Evolutionary conservation across 139 green algal genomes (phyloP).

Genomic region (Tetradesmus obliquus): DNA sequence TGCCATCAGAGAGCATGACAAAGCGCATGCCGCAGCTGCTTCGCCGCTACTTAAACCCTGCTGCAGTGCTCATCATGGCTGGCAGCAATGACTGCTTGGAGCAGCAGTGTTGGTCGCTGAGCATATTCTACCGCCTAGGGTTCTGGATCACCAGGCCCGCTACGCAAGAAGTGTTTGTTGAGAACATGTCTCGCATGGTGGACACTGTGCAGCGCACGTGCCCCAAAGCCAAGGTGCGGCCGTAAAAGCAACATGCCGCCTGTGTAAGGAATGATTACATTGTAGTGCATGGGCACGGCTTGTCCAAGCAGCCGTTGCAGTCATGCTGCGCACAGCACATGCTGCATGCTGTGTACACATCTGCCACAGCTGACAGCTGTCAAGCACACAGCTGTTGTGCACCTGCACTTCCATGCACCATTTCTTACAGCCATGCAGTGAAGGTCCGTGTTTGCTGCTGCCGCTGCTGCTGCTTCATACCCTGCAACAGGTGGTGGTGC

Average conservation of each 20-base stretch:
- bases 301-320: too few species aligned
- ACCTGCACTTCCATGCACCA: not conserved
- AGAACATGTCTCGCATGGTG: not conserved
- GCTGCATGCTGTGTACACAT: not conserved
- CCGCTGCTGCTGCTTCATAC: not conserved
- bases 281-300: too few species aligned
- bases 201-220: not conserved
- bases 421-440: not conserved
- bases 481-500: not conserved
- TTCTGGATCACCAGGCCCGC: not conserved
- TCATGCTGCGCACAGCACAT: not conserved
- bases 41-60: not conserved
- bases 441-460: not conserved
- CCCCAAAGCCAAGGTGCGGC: not conserved
- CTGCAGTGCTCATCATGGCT: conserved; percentile 12
- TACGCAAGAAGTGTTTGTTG: not conserved
- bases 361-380: not conserved
- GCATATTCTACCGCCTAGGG: not conserved
- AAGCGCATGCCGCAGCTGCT: not conserved
- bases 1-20: not conserved
- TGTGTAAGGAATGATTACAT: too few species aligned
- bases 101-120: not conserved
- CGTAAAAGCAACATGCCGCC: not conserved
- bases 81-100: conserved; percentile 39
- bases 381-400: not conserved